Base-by-base conservation (phyloP, 352 stramenopile species). In the Globisporangium okanoganense region DNA sequence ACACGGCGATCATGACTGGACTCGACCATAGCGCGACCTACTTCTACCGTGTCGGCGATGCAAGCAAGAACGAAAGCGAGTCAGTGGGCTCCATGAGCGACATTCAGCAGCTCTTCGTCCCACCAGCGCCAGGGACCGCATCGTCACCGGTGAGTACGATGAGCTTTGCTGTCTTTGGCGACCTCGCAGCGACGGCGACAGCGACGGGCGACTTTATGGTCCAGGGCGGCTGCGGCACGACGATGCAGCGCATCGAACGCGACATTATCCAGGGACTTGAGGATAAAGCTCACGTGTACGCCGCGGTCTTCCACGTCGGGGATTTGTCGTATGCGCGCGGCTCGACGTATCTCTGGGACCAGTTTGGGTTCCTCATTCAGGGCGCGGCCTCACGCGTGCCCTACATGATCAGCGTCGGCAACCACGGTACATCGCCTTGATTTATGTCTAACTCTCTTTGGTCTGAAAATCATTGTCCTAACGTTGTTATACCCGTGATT, bases 301-400 rank as follows among this genome's bases (percentile, higher is more conserved):
- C 73, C 4, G 82, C 64, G 3, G 73, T 95, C n/a, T 76, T 97
- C 68, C 87, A 96, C 56, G 70, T 96, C 52, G 89, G 88, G 35
- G 88, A 96, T 61, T 47, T 94, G 20, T 71, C 79, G 25, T 96
- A 96, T 63, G 87, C 87, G 8, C 74, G 68, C 38, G 78, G 79
- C 2, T 53, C 67, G 10, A 91, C 87, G 3, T 89, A 75, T 41
- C 69, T 92, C 50, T 97, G 91, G 91, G 90, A 97, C 36, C 77
- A 93, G 45, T 92, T 90, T 44, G 74, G 87, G 16, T 58, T 85
- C 31, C 75, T 97, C 57, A 94, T 97, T 63, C 62, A 94, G 63
- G 76, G 80, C 5, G 79, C 85, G 51, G 77, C 88, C 8, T 75
- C 82, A 8, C 70, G 73, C 18, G 72, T 97, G 2, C 85, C 91